Evolutionary conservation across 129 eudicot genomes (phyloP).

Genomic region (Kitagawia praeruptora): DNA sequence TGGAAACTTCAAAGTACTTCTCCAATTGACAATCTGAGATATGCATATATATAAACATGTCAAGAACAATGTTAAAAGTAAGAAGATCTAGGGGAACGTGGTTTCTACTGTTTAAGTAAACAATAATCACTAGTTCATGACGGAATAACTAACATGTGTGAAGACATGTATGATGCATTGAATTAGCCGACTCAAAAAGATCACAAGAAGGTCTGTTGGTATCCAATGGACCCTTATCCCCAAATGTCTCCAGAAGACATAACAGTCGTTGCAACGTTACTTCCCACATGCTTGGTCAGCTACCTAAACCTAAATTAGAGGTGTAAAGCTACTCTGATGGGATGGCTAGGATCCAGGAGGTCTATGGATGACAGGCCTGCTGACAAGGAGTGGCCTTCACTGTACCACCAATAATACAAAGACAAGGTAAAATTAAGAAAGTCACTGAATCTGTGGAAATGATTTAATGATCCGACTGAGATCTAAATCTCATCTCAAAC

Average conservation of each 20-base stretch:
- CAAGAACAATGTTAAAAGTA: not conserved
- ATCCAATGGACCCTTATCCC: not conserved
- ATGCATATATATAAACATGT: not conserved
- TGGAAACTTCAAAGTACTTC: conserved; percentile 39
- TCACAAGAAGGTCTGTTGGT: not conserved
- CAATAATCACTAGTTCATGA: not conserved
- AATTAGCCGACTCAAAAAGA: not conserved
- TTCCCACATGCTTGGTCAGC: not conserved
- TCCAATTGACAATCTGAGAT: conserved; percentile 56
- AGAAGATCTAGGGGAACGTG: not conserved
- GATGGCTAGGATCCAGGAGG: not conserved
- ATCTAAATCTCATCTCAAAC: not conserved
- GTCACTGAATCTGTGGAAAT: not conserved
- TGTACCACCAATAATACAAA: not conserved
- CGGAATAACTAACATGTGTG: not conserved
- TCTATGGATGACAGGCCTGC: not conserved
- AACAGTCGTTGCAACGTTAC: not conserved
- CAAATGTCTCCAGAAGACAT: not conserved
- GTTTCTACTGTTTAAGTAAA: not conserved
- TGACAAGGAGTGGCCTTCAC: not conserved
- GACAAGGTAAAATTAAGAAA: not conserved
- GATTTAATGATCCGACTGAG: not conserved
- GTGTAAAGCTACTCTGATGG: not conserved
- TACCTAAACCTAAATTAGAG: not conserved
- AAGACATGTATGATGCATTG: not conserved